Evolutionary conservation across 2,329 filamentous ascomycete species (phyloP), one percentile per base, ranked within the genome.

Genomic region (Fusarium sp.): DNA sequence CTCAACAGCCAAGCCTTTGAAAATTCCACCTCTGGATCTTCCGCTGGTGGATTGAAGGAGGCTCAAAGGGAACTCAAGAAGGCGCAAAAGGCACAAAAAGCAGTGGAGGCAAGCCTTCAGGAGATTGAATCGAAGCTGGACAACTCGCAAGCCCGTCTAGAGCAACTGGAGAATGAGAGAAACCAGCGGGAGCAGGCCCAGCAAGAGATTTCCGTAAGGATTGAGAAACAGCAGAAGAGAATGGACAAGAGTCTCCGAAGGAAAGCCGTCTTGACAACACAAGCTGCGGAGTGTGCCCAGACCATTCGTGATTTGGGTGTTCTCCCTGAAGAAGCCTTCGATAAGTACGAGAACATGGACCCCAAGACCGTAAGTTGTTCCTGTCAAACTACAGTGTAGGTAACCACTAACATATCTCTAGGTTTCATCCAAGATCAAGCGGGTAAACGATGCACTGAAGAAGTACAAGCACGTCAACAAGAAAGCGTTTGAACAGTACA

Each of bases 381-480:
- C 13, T 27, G 18, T 16, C 12, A 18, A 13, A n/a, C 3, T 10
- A n/a, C 4, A n/a, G 13, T 27, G 24, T 27, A 42, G 22, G 10
- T 34, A 25, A 12, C 6, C 20, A 46, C 72, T 75, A 55, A 76
- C 30, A 51, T 59, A 10, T 6, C 6, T 13, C 7, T 66, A 89
- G 85, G 88, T 89, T 63, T 83, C 84, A n/a, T 83, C 83, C 42
- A 90, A 91, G 60, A 88, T 98, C 25, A 94, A 96, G 82, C 97
- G 94, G 77, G 94, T 95, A 76, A 97, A 97, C 69, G 93, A 97
- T 74, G 90, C 92, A 0, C 85, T 98, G 57, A 98, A 98, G 83
- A 97, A 98, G 79, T 98, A 96, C 83, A 94, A 94, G 58, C 94
- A 98, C 76, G 94, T 99, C 82, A 99, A 99, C 87, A 99, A 98